phyloP scores from a whole-genome alignment of 345 rosid genomes.

The Abelmoschus esculentus region DNA sequence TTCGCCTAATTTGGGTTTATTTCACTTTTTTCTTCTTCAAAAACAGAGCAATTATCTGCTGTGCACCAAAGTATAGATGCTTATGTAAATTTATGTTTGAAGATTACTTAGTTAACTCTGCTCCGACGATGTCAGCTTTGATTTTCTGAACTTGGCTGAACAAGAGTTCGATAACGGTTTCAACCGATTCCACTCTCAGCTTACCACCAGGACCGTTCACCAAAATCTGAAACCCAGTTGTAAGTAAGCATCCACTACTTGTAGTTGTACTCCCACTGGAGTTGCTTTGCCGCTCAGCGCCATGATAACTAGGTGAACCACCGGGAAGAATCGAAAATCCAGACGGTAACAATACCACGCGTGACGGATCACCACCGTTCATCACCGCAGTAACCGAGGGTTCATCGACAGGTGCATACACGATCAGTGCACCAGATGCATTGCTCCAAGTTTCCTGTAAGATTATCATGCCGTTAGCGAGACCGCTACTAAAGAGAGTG shows the following conservation, averaged over 20 bases:
- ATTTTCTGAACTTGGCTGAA: slow-evolving; percentile 75
- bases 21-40: too few species aligned
- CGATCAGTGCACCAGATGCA: slow-evolving; percentile 49
- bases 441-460: slow-evolving; percentile 61
- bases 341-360: slow-evolving; percentile 73
- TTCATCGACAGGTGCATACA: slow-evolving; percentile 59
- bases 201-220: slow-evolving; percentile 77
- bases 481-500: slow-evolving; percentile 47
- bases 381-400: slow-evolving; percentile 51
- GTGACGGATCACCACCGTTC: slow-evolving; percentile 70
- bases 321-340: slow-evolving; percentile 80
- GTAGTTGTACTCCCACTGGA: not conserved
- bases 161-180: slow-evolving; percentile 66
- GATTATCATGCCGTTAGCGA: slow-evolving; percentile 54
- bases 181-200: slow-evolving; percentile 77
- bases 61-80: too few species aligned
- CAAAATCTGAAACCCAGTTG: slow-evolving; percentile 75
- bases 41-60: too few species aligned
- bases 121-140: slow-evolving; percentile 32
- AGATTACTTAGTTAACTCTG: not conserved
- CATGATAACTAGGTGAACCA: slow-evolving; percentile 15
- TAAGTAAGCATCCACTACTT: slow-evolving; percentile 63
- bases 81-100: not conserved
- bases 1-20: too few species aligned
- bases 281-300: slow-evolving; percentile 3